Conservation (phyloP, 169 alveolate species). For the Plasmodium fragile region DNA sequence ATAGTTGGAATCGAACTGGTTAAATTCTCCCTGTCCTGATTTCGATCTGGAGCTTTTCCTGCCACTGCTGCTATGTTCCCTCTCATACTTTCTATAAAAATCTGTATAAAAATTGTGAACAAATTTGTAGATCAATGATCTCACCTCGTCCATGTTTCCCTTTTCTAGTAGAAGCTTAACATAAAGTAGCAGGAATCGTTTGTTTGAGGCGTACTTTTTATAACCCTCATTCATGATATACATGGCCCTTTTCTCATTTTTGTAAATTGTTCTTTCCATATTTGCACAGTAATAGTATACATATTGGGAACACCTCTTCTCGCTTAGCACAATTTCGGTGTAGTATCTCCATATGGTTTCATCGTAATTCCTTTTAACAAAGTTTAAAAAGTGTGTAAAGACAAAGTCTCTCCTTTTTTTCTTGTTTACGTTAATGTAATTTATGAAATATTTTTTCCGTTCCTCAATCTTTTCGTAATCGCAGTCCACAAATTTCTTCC, state of each 20-base stretch:
- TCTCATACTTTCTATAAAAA: conserved; percentile 50
- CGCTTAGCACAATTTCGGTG: conserved; percentile 39
- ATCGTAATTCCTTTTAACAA: conserved; percentile 73
- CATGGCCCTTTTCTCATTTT: conserved; percentile 71
- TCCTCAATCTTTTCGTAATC: conserved; percentile 72
- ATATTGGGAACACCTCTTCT: conserved; percentile 45
- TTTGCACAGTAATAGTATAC: conserved; percentile 72
- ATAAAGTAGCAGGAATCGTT: conserved; percentile 27
- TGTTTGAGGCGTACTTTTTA: conserved; percentile 33
- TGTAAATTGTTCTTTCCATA: conserved; percentile 54
- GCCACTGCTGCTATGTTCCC: neutral
- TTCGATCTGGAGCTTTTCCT: conserved; percentile 6
- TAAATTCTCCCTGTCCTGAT: conserved; percentile 42
- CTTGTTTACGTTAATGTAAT: conserved; percentile 40
- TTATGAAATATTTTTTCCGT: conserved; percentile 66
- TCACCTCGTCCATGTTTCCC: conserved; percentile 34
- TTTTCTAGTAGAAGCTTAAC: conserved; percentile 51
- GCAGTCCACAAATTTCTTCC: conserved; percentile 23
- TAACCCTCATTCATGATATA: conserved; percentile 75
- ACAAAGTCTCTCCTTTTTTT: conserved; percentile 58
- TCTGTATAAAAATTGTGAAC: conserved; percentile 24
- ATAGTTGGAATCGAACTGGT: conserved; percentile 41
- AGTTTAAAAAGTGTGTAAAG: conserved; percentile 49
- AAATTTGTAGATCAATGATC: conserved; percentile 41
- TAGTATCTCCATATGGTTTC: conserved; percentile 75